These are phyloP conservation scores for Aspergillus phoenicis DNA, from an alignment of 2,329 filamentous ascomycete species.

Conservation along the genomic window DNA sequence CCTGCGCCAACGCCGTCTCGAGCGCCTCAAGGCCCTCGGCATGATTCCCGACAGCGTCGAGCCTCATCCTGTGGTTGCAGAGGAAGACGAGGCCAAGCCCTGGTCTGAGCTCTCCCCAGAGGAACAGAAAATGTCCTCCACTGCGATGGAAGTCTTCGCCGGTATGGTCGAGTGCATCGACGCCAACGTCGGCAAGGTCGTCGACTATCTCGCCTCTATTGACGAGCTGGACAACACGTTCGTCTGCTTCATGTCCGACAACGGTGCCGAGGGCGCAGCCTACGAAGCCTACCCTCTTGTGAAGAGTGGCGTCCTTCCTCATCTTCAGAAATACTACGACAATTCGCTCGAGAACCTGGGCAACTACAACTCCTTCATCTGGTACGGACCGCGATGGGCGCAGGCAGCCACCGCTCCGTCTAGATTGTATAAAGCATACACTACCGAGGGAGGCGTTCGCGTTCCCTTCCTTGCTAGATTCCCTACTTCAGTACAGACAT, in stretches of 20 bases:
- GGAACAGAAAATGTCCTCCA: conserved; percentile 45
- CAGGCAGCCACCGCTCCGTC: conserved; percentile 57
- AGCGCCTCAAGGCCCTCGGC: conserved; percentile 59
- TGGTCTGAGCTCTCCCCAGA: conserved; percentile 41
- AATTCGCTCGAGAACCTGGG: conserved; percentile 49
- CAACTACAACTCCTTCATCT: conserved; percentile 60
- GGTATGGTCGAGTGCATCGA: conserved; percentile 68
- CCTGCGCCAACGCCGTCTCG: conserved; percentile 56
- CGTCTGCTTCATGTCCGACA: conserved; percentile 65
- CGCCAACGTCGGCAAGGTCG: conserved; percentile 60
- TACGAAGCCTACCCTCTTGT: conserved; percentile 63
- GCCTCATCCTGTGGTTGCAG: conserved; percentile 40
- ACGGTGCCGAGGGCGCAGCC: conserved; percentile 62
- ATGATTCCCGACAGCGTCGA: conserved; percentile 54
- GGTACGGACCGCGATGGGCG: conserved; percentile 63
- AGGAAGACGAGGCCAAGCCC: conserved; percentile 52
- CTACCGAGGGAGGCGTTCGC: conserved; percentile 55
- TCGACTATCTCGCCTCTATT: conserved; percentile 58
- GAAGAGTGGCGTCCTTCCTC: conserved; percentile 55
- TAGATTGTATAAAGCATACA: conserved; percentile 53
- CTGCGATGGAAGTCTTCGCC: conserved; percentile 65
- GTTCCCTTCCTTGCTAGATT: conserved; percentile 56
- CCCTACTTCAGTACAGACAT: conserved; percentile 30
- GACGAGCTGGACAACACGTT: conserved; percentile 67
- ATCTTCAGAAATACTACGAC: conserved; percentile 60